Base-by-base conservation (phyloP, 2,329 filamentous ascomycete genomes). In the Gaeumannomyces tritici region DNA sequence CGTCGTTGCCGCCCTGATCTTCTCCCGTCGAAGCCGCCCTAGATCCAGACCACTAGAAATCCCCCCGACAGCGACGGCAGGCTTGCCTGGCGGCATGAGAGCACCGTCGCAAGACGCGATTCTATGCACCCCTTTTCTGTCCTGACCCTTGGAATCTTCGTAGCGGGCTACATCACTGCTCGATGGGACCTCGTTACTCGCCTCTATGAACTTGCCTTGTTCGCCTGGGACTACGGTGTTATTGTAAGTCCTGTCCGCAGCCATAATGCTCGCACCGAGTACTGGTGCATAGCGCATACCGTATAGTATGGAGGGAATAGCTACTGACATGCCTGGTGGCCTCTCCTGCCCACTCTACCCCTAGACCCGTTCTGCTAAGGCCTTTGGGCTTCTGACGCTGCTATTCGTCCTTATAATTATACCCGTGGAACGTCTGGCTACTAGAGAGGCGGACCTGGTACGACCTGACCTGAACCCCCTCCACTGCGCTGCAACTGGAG, bases 111-210 rank as follows among this genome's bases (percentile, higher is more conserved):
- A 4, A 55, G 54, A 26, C 31, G 72, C 76, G 77, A 73, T 78
- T 84, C 82, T 83, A 98, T 98, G 93, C 93, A 97, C 91, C 91
- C 93, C 73, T 97, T 98, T 81, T 98, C 93, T 67, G 82, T 93
- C 76, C 85, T 97, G 77, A 96, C 93, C 72, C 87, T 96, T 79
- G 92, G 90, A 79, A 97, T 99, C 81, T 99, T 99, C 82, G 89
- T 98, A 83, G 93, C 95, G 80, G 95, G 95, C 77, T 99, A 99
- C 83, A 98, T 93, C 76, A 99, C 95, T 79, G 95, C 95, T 74
- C 90, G 95, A 82, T 99, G 95, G 93, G 95, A 98, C 79, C 88
- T 99, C 66, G 92, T 97, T 69, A 97, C 93, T 70, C 89, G 93
- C 71, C 84, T 98, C 71, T 96, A 97, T 88, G 93, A 99, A 78